Evolutionary conservation across 164 flowering plant species (phyloP).

Genomic region (Chimonanthus praecox): DNA sequence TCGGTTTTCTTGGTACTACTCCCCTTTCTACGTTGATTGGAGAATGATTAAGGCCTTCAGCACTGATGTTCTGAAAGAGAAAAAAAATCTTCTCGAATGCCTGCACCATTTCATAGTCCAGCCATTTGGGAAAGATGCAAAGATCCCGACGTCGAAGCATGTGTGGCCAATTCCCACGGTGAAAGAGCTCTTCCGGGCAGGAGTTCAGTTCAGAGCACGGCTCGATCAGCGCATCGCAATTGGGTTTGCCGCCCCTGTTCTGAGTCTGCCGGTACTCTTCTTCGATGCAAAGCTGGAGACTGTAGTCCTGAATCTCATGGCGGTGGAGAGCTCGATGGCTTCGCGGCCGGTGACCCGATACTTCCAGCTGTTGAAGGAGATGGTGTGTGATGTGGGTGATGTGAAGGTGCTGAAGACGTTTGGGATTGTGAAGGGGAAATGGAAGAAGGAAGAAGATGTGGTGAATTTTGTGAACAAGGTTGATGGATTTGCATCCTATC

Average conservation of each 20-base stretch:
- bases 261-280: not conserved
- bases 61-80: not conserved
- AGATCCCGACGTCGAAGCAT: not conserved
- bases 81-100: constrained; percentile 3
- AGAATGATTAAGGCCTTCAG: not conserved
- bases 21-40: constrained; percentile 1
- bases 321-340: not conserved
- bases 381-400: constrained; percentile 1
- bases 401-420: not conserved
- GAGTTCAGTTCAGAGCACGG: not conserved
- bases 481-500: not conserved
- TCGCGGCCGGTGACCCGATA: not conserved
- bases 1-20: constrained; percentile 9
- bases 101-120: constrained; percentile 2
- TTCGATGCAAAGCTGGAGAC: not conserved
- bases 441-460: not conserved
- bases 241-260: not conserved
- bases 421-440: constrained; percentile 6
- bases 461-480: not conserved
- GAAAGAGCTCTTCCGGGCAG: not conserved
- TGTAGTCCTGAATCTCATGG: not conserved
- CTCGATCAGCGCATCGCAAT: not conserved
- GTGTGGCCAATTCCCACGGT: not conserved
- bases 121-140: not conserved
- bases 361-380: not conserved